Evolutionary conservation across 2,329 filamentous ascomycete species (phyloP).

Genomic region (Trichoderma gracile): DNA sequence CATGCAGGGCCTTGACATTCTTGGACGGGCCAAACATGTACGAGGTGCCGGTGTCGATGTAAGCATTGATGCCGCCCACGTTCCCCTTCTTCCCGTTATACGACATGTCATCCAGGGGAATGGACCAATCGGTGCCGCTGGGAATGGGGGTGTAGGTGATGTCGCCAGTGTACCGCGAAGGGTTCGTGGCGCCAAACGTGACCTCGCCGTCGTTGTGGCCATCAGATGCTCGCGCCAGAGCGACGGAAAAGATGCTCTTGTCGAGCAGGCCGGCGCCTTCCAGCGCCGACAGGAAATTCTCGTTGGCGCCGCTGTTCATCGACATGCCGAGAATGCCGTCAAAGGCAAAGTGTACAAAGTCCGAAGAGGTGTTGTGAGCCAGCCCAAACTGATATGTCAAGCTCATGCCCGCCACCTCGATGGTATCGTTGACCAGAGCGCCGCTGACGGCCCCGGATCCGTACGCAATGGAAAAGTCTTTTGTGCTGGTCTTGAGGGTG

Average conservation of each 20-base stretch:
- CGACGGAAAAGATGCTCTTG: conserved; percentile 69
- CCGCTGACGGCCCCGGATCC: conserved; percentile 76
- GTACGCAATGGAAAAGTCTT: conserved; percentile 68
- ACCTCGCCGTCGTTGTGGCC: conserved; percentile 71
- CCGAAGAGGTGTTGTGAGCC: conserved; percentile 67
- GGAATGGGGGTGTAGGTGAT: conserved; percentile 65
- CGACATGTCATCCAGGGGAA: conserved; percentile 65
- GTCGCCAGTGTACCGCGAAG: conserved; percentile 64
- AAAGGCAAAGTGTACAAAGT: conserved; percentile 78
- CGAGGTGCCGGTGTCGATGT: conserved; percentile 82
- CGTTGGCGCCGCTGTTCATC: conserved; percentile 57
- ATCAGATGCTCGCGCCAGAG: conserved; percentile 67
- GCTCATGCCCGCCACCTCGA: conserved; percentile 66
- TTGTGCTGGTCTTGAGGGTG: conserved; percentile 56
- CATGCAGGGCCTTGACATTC: conserved; percentile 69
- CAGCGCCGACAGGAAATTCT: conserved; percentile 68
- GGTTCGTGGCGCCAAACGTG: conserved; percentile 71
- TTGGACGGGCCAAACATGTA: conserved; percentile 71
- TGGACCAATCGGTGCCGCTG: conserved; percentile 67
- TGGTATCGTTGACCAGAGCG: conserved; percentile 62
- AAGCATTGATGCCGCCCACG: conserved; percentile 60
- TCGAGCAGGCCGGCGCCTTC: conserved; percentile 55
- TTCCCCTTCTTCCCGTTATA: conserved; percentile 60
- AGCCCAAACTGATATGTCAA: conserved; percentile 70
- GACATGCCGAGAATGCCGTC: conserved; percentile 85